These are phyloP conservation scores for Penicillium expansum DNA, from an alignment of 2,329 filamentous ascomycete genomes.

Conservation along the genomic window DNA sequence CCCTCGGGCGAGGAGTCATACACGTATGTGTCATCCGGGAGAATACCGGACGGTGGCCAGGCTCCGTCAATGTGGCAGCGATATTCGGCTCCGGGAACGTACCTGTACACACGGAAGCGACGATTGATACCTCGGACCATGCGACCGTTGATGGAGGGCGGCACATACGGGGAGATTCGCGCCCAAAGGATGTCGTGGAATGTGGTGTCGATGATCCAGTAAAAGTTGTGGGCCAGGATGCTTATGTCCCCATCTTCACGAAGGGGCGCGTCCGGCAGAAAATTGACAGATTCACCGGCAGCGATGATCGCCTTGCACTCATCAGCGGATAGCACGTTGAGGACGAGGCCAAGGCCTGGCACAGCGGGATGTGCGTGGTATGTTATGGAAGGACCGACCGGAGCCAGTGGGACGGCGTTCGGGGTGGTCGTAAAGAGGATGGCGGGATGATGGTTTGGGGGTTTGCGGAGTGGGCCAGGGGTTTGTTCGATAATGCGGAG, in stretches of 20 bases:
- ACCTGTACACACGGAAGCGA: constrained; percentile 69
- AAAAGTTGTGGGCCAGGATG: constrained; percentile 69
- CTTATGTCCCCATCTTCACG: constrained; percentile 64
- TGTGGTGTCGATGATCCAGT: constrained; percentile 64
- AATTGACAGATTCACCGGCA: constrained; percentile 63
- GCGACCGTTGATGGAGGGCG: constrained; percentile 54
- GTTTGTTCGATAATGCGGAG: constrained; percentile 63
- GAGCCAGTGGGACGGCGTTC: constrained; percentile 54
- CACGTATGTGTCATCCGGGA: constrained; percentile 57
- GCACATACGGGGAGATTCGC: constrained; percentile 59
- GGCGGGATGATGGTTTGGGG: constrained; percentile 65
- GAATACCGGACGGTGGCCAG: constrained; percentile 68
- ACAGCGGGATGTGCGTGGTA: constrained; percentile 62
- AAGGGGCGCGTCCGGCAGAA: constrained; percentile 65
- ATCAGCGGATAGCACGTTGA: constrained; percentile 57
- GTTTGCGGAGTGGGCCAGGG: constrained; percentile 59
- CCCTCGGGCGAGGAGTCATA: constrained; percentile 63
- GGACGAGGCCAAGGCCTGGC: constrained; percentile 59
- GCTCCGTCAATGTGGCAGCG: constrained; percentile 69
- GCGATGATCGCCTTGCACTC: constrained; percentile 67
- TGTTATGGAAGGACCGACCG: constrained; percentile 47
- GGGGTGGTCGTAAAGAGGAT: constrained; percentile 62
- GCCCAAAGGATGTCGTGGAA: constrained; percentile 65
- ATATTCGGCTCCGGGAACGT: constrained; percentile 71
- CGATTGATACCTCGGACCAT: constrained; percentile 63